phyloP scores from a whole-genome alignment of 495 filamentous ascomycete species.

The Talaromyces proteolyticus region DNA sequence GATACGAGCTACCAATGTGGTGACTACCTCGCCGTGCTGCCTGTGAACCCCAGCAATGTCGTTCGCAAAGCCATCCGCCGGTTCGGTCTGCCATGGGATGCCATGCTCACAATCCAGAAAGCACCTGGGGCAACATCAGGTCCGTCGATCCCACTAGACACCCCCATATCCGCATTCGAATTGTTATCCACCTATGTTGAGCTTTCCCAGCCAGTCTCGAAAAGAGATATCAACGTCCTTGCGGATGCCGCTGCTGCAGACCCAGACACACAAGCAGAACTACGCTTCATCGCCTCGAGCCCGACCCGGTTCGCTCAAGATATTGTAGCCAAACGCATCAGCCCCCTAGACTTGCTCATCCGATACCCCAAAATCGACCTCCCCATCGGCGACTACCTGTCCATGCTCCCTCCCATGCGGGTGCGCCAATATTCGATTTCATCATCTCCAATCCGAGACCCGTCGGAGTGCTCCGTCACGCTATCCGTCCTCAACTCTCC shows the following conservation, averaged over 20 bases:
- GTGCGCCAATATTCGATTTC: conserved; percentile 79
- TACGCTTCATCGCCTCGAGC: conserved; percentile 25
- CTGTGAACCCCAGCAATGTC: conserved; percentile 56
- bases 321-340: conserved; percentile 51
- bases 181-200: conserved; percentile 68
- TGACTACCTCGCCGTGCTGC: conserved; percentile 71
- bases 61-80: conserved; percentile 48
- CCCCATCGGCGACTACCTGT: conserved; percentile 56
- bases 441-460: conserved; percentile 60
- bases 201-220: conserved; percentile 61
- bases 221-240: conserved; percentile 39
- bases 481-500: conserved; percentile 57
- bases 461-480: conserved; percentile 55
- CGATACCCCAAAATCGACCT: conserved; percentile 48
- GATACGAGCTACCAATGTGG: conserved; percentile 64
- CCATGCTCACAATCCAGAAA: conserved; percentile 40
- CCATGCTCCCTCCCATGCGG: conserved; percentile 68
- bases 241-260: conserved; percentile 31
- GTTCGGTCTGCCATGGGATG: conserved; percentile 58
- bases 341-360: conserved; percentile 62
- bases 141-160: conserved; percentile 51
- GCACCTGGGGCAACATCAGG: conserved; percentile 24
- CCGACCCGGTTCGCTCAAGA: conserved; percentile 42
- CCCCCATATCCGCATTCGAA: conserved; percentile 53
- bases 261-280: conserved; percentile 22